Conservation (phyloP, 2,329 filamentous ascomycete species). For the Trichoderma oligosporum region DNA sequence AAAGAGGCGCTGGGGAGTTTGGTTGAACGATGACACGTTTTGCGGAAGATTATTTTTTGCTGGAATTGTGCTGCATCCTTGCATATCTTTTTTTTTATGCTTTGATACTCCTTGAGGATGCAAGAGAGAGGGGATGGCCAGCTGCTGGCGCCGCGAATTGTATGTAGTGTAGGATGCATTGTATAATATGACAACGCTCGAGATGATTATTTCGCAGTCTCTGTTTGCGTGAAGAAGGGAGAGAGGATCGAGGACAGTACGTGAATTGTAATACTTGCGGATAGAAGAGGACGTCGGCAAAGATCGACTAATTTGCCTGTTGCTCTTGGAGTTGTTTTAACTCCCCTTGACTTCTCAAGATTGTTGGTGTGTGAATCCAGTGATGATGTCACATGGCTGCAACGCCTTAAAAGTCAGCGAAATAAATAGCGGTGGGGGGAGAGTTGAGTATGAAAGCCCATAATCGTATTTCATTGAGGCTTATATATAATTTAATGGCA, state of each 20-base stretch:
- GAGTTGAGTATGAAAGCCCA: too few species aligned
- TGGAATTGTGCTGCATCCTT: slow-evolving; percentile 13
- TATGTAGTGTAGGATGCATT: slow-evolving; percentile 25
- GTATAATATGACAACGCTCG: slow-evolving; percentile 23
- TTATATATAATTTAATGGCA: too few species aligned
- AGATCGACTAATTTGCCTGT: too few species aligned
- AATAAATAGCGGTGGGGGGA: too few species aligned
- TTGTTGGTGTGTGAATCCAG: too few species aligned
- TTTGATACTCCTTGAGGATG: slow-evolving; percentile 11
- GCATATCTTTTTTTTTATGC: slow-evolving; percentile 6
- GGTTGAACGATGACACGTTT: slow-evolving; percentile 14
- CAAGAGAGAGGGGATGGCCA: slow-evolving; percentile 12
- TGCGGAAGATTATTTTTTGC: slow-evolving; percentile 16
- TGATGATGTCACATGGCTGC: too few species aligned
- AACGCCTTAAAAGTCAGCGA: too few species aligned
- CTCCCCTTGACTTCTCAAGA: too few species aligned
- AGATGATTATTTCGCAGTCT: neutral
- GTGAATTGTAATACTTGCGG: neutral
- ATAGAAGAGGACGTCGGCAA: too few species aligned
- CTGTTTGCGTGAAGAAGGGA: neutral
- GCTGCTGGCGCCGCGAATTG: slow-evolving; percentile 20
- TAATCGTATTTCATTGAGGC: too few species aligned
- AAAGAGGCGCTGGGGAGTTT: slow-evolving; percentile 21
- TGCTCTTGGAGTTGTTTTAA: too few species aligned
- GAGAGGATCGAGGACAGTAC: neutral